phyloP scores from a whole-genome alignment of 2,329 filamentous ascomycete genomes.

The Rhinocladiella mackenziei region DNA sequence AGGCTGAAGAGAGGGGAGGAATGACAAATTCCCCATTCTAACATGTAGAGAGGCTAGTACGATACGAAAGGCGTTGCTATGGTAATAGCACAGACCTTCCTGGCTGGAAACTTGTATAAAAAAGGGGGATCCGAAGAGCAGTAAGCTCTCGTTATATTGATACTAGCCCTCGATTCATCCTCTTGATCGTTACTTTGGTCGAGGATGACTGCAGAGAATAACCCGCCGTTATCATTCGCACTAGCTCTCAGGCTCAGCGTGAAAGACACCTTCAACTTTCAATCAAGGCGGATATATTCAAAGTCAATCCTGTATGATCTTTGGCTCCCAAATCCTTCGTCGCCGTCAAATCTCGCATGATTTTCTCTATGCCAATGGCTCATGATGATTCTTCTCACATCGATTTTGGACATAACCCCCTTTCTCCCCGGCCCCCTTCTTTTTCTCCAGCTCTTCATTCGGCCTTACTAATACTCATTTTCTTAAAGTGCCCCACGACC shows the following conservation, averaged over 20 bases:
- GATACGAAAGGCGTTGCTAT: too few relatives aligned
- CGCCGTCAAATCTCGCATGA: too few relatives aligned
- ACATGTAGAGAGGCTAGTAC: too few relatives aligned
- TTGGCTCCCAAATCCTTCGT: too few relatives aligned
- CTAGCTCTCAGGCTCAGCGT: too few relatives aligned
- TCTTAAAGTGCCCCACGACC: background rate
- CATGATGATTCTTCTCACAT: background rate
- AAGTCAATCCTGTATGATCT: too few relatives aligned
- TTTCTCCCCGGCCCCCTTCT: background rate
- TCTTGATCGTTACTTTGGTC: background rate
- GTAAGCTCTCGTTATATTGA: background rate
- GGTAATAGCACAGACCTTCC: background rate
- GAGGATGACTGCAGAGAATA: too few relatives aligned
- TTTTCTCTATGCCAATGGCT: too few relatives aligned
- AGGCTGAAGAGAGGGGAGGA: background rate
- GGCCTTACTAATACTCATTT: background rate
- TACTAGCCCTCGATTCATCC: background rate
- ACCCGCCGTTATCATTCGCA: too few relatives aligned
- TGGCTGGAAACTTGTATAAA: background rate
- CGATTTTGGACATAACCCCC: background rate
- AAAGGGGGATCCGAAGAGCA: background rate
- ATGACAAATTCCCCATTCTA: background rate
- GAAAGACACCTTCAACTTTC: too few relatives aligned
- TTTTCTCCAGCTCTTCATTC: background rate
- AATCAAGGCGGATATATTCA: too few relatives aligned